Base-by-base conservation (phyloP, 768 basidiomycete species). In the Flagelloscypha sp. region DNA sequence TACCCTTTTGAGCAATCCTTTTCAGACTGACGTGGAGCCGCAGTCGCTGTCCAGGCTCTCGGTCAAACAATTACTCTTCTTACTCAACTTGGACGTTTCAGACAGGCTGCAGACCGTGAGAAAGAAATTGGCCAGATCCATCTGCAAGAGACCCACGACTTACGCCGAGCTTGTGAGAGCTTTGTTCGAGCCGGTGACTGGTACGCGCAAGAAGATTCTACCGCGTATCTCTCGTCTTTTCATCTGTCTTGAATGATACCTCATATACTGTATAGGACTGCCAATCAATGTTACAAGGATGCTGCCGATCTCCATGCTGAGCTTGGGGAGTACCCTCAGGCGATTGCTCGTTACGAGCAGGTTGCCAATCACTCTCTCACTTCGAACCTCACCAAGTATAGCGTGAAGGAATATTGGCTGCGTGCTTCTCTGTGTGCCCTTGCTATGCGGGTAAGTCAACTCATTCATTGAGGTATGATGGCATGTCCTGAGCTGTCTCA, bases 381-480 rank as follows among this genome's bases (percentile, higher is more conserved):
- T 1, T 88, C 85, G 13, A 66, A 81, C 7, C 61, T 98, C 48
- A 98, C 95, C n/a, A 92, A 90, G 58, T 99, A 97, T 63, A 90
- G 85, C 43, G 95, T 97, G 48, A 97, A 98, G 63, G 95, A 98
- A 47, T 94, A 94, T 52, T 98, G 92, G 89, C 67, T 98, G 23
- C 72, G 79, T 48, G 73, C 90, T 3, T 76, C 76, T 22, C 64
- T 99, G 15, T 98, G 95, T 55, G 84, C 84, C 11, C 65, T 97
- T 37, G 94, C 92, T 6, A 79, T 83, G 70, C 70, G 68, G 41
- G 94, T 94, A 59, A 47, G 84, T 62, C n/a, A n/a, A n/a, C n/a
- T n/a, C n/a, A n/a, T n/a, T n/a, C n/a, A 21, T 24, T 25, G n/a
- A 22, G 18, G 9, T 15, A 31, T 19, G 7, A 15, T 18, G 19